phyloP scores from a whole-genome alignment of 257 asterid genomes.

The Solanum ahanhuiri region DNA sequence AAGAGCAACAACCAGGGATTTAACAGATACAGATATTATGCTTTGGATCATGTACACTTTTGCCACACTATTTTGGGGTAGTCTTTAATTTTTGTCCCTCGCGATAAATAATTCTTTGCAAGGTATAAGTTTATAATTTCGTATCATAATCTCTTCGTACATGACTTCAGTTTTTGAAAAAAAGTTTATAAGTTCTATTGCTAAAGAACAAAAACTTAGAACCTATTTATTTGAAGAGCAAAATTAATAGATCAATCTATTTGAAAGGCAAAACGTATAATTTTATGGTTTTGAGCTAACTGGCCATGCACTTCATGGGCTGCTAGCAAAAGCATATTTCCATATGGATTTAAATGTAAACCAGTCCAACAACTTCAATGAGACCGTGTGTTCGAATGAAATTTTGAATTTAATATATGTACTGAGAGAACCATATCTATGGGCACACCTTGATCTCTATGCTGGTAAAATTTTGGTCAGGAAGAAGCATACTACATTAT shows the following conservation, averaged over 20 bases:
- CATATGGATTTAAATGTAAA: background rate
- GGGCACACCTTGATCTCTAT: background rate
- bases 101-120: background rate
- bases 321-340: background rate
- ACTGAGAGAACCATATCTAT: background rate
- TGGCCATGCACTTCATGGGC: background rate
- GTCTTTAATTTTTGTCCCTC: background rate
- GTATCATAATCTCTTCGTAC: background rate
- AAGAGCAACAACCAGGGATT: background rate
- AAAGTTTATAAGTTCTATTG: no score
- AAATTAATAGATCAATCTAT: background rate
- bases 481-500: background rate
- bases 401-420: no score
- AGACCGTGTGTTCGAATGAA: background rate
- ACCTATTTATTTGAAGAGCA: background rate
- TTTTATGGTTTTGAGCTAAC: background rate
- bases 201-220: no score
- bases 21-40: background rate
- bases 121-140: background rate
- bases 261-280: no score
- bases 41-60: background rate
- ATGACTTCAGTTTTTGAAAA: background rate
- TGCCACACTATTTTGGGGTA: background rate
- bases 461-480: background rate
- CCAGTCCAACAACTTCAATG: background rate